Conservation (phyloP, 2,329 filamentous ascomycete genomes). For the Tolypocladium nubicola region DNA sequence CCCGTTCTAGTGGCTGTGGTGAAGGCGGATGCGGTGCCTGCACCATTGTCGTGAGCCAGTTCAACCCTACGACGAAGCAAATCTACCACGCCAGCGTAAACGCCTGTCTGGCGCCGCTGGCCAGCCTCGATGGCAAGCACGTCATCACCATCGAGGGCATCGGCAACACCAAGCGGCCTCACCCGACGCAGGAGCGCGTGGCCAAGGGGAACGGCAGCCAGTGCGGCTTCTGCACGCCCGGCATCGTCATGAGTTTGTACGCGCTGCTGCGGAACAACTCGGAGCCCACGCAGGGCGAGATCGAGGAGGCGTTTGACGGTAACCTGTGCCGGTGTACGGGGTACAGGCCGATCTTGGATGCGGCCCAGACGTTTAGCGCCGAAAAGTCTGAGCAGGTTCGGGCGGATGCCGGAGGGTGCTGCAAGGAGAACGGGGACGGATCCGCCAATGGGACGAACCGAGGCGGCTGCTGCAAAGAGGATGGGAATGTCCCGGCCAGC, state of each 20-base stretch:
- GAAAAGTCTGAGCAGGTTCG: constrained; percentile 22
- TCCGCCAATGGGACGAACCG: constrained; percentile 21
- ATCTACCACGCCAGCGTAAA: constrained; percentile 97
- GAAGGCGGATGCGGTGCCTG: constrained; percentile 96
- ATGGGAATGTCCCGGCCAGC: neutral
- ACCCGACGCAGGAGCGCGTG: constrained; percentile 84
- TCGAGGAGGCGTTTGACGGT: constrained; percentile 95
- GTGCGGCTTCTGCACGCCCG: constrained; percentile 90
- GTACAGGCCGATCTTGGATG: constrained; percentile 87
- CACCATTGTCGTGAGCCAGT: constrained; percentile 88
- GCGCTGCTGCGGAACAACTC: constrained; percentile 80
- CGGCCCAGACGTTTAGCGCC: constrained; percentile 76
- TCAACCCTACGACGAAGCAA: constrained; percentile 82
- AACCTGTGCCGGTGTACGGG: constrained; percentile 94
- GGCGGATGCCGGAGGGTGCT: neutral
- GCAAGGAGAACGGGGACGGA: neutral
- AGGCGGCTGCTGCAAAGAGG: neutral
- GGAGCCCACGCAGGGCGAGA: constrained; percentile 64
- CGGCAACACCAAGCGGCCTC: constrained; percentile 74
- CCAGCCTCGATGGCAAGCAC: constrained; percentile 93
- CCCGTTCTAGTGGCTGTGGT: constrained; percentile 60
- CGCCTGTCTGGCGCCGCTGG: constrained; percentile 84
- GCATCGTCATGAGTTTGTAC: constrained; percentile 97
- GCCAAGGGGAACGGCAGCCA: constrained; percentile 88
- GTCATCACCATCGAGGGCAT: constrained; percentile 97